These are phyloP conservation scores for Carex parvula DNA, from an alignment of 176 grass and related monocot genomes.

Conservation along the genomic window DNA sequence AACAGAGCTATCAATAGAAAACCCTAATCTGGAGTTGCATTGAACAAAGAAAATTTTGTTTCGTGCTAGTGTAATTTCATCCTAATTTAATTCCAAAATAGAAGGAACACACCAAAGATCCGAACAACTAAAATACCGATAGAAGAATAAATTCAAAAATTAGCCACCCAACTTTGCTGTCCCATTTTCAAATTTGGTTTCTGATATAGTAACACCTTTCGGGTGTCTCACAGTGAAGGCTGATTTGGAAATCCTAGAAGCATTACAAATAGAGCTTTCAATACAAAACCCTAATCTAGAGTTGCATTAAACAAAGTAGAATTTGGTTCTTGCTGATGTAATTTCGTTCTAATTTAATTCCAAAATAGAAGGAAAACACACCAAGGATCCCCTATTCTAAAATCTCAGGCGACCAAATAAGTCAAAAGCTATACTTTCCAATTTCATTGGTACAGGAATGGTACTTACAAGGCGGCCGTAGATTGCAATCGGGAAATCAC, in stretches of 20 bases:
- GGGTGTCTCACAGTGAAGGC: background rate
- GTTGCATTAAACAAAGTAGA: background rate
- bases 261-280: background rate
- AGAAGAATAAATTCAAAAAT: background rate
- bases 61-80: background rate
- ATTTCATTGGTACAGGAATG: background rate
- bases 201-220: background rate
- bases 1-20: background rate
- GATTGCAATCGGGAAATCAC: slow-evolving; percentile 75
- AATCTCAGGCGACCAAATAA: background rate
- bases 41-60: background rate
- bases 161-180: background rate
- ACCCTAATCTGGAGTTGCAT: background rate
- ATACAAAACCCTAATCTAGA: background rate
- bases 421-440: background rate
- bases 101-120: background rate
- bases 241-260: background rate
- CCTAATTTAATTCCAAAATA: background rate
- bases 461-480: slow-evolving; percentile 75
- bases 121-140: background rate
- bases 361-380: background rate
- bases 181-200: background rate
- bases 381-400: background rate
- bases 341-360: background rate
- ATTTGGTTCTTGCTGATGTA: background rate